phyloP scores from a whole-genome alignment of 1,139 yeast species.

The Saccharomyces hybrid region DNA sequence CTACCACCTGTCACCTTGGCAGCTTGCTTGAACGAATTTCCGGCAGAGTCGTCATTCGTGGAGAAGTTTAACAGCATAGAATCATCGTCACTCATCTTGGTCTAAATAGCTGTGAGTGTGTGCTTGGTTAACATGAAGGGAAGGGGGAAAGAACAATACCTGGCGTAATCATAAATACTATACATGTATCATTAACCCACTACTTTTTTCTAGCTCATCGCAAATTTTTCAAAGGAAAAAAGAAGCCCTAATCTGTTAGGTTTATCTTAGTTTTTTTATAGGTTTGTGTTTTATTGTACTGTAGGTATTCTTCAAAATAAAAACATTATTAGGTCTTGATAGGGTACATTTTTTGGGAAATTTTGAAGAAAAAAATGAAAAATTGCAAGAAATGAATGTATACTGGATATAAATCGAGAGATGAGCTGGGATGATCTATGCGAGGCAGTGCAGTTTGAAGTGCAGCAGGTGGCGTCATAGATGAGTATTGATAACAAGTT shows the following conservation, averaged over 20 bases:
- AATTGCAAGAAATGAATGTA: not conserved
- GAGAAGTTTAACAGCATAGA: conserved; percentile 30
- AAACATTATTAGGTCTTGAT: too few species aligned
- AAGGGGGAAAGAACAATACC: not conserved
- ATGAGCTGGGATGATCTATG: not conserved
- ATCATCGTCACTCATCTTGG: conserved; percentile 28
- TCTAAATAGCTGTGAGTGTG: not conserved
- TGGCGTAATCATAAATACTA: too few species aligned
- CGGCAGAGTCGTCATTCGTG: conserved; percentile 13
- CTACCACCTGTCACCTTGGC: conserved; percentile 58
- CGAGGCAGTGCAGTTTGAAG: not conserved
- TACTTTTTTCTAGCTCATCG: not conserved
- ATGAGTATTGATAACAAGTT: conserved; percentile 12
- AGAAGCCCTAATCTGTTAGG: not conserved
- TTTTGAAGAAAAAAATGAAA: not conserved
- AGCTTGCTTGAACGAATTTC: conserved; percentile 11
- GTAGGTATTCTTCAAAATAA: too few species aligned
- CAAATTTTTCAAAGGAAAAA: not conserved
- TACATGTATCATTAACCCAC: not conserved
- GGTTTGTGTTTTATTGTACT: too few species aligned
- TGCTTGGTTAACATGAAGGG: not conserved
- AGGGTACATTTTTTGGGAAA: too few species aligned
- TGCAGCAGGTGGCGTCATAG: not conserved
- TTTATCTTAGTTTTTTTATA: not conserved
- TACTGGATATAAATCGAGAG: not conserved